Evolutionary conservation across 495 filamentous ascomycete genomes (phyloP), one percentile per base, ranked within the genome.

Genomic region (Entonaema liquescens): DNA sequence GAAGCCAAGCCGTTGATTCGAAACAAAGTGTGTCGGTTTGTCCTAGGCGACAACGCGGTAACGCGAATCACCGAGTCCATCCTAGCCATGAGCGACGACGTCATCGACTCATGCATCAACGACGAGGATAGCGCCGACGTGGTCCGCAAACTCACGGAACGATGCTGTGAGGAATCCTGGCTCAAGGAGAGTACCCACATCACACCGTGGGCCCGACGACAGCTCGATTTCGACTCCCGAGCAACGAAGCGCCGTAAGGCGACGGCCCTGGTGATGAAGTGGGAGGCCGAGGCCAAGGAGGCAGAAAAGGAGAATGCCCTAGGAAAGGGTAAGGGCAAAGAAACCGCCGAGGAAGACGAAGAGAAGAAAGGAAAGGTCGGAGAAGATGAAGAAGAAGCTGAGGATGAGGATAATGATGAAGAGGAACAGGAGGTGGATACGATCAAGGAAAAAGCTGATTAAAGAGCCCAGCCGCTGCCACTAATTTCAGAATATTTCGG

Each of bases 91-190:
- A 36, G 13, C 0, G 42, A 58, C 7, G 60, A 58, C 0, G n/a
- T 47, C 25, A 26, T 64, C 12, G 59, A 58, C 0, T 15, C 21
- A 6, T 63, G 40, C 35, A 13, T 52, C 50, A 1, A 60, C 33
- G 47, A 50, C 17, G 35, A 57, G 0, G 79, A 79, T 13, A 83
- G 90, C 71, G 74, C 85, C 3, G 83, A 84, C 53, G 74, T 72
- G 2, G 73, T 88, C 19, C 86, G 83, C 50, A 79, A 78, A 54
- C 79, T 87, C 79, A 67, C 89, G n/a, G 84, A 83, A 40, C 73
- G 78, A 33, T 74, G 90, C 13, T 87, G 86, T 6, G 33, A 17
- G 1, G 9, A 1, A 11, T 11, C 62, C 2, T 17, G 35, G n/a
- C 2, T 36, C 12, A 0, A n/a, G n/a, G n/a, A n/a, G n/a, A n/a